phyloP scores from a whole-genome alignment of 768 basidiomycete species.

The Suillus lakei region DNA sequence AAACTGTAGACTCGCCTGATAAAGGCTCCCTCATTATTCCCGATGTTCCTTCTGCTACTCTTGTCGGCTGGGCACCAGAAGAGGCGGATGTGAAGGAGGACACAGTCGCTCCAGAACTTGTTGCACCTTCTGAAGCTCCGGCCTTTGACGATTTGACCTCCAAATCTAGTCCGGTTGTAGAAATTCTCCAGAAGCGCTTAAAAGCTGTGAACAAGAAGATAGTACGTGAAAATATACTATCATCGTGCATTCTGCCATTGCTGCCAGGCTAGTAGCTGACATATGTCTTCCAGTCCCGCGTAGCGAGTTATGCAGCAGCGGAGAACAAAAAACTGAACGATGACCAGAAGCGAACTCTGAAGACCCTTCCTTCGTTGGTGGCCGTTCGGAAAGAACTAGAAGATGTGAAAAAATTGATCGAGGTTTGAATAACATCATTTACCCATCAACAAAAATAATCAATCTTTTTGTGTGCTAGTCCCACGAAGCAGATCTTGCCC shows the following conservation, averaged over 20 bases:
- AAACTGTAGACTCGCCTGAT: constrained; percentile 51
- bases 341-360: constrained; percentile 80
- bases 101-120: constrained; percentile 49
- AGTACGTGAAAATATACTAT: constrained; percentile 47
- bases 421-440: constrained; percentile 53
- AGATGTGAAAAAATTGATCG: constrained; percentile 83
- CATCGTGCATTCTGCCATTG: background rate
- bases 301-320: constrained; percentile 70
- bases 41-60: constrained; percentile 50
- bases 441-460: constrained; percentile 4
- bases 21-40: constrained; percentile 43
- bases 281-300: constrained; percentile 58
- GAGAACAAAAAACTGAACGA: constrained; percentile 80
- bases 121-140: constrained; percentile 45
- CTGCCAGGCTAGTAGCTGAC: background rate
- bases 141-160: constrained; percentile 47
- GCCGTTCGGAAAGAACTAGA: constrained; percentile 80
- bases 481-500: constrained; percentile 65
- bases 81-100: constrained; percentile 51
- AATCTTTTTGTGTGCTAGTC: constrained; percentile 40
- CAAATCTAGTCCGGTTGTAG: constrained; percentile 73
- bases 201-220: constrained; percentile 85
- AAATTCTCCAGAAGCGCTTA: constrained; percentile 79
- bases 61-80: constrained; percentile 56
- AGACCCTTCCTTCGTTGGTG: constrained; percentile 76